Evolutionary conservation across 2,329 filamentous ascomycete species (phyloP).

Genomic region (Aspergillus fijiensis): DNA sequence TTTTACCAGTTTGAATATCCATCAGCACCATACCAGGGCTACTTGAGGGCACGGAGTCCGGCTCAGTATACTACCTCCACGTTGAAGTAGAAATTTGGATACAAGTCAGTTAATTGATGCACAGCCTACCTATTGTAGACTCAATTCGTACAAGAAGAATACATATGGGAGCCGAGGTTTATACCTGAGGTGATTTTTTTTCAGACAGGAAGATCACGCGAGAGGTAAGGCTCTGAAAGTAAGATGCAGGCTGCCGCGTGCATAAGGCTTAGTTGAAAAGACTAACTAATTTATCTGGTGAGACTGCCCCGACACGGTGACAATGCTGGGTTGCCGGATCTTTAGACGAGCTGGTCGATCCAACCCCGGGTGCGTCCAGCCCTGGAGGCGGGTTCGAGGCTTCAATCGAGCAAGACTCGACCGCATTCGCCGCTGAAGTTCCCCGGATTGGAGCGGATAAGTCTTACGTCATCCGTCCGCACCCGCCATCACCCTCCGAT

Average conservation of each 20-base stretch:
- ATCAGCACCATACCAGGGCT: too few species aligned
- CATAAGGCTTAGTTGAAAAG: neutral
- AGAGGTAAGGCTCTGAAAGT: neutral
- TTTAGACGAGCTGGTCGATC: neutral
- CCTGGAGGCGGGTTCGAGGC: slow-evolving; percentile 7
- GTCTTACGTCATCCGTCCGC: slow-evolving; percentile 38
- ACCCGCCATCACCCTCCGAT: slow-evolving; percentile 11
- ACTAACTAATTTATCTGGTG: neutral
- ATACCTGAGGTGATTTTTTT: neutral
- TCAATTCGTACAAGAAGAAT: neutral
- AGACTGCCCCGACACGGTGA: neutral
- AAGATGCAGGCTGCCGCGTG: neutral
- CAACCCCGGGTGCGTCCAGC: neutral
- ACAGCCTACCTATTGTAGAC: neutral
- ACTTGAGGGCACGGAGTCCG: too few species aligned
- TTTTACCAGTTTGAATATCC: too few species aligned
- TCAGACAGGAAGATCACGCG: neutral
- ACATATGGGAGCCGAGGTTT: neutral
- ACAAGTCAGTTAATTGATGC: neutral
- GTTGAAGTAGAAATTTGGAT: too few species aligned
- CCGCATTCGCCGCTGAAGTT: slow-evolving; percentile 27
- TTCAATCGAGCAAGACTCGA: slow-evolving; percentile 4
- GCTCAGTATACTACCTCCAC: too few species aligned
- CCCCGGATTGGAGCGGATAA: slow-evolving; percentile 33
- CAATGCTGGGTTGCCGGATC: neutral